Evolutionary conservation across 352 stramenopile genomes (phyloP).

Genomic region (Globisporangium emineosum): DNA sequence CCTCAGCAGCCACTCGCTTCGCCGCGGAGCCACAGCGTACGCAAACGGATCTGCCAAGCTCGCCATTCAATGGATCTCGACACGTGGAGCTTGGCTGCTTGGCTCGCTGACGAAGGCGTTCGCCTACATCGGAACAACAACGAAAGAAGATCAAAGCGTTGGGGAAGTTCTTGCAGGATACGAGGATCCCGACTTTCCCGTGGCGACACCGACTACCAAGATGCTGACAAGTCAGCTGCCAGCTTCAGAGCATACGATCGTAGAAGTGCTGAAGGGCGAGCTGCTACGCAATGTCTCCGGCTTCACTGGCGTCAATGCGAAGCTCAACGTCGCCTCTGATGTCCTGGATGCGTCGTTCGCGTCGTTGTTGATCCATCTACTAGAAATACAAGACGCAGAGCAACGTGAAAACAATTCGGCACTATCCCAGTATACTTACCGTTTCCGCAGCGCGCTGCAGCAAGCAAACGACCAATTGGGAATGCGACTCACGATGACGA

Average conservation of each 20-base stretch:
- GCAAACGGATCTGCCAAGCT: conserved; percentile 20
- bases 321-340: not conserved
- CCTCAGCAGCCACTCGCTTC: conserved; percentile 4
- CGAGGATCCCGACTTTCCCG: conserved; percentile 10
- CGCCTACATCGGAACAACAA: conserved; percentile 25
- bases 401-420: not conserved
- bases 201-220: not conserved
- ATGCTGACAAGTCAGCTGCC: not conserved
- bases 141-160: conserved; percentile 21
- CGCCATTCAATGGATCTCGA: conserved; percentile 23
- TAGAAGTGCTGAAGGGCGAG: not conserved
- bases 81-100: conserved; percentile 13
- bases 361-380: not conserved
- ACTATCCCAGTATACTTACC: not conserved
- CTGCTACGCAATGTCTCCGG: not conserved
- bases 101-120: conserved; percentile 21
- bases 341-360: not conserved
- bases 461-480: not conserved
- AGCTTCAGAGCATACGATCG: not conserved
- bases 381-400: not conserved
- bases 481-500: not conserved
- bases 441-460: not conserved
- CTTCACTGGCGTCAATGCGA: not conserved
- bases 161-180: conserved; percentile 20
- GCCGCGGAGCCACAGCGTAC: conserved; percentile 8